Conservation (phyloP, 2,329 filamentous ascomycete species). For the Cladophialophora psammophila region DNA sequence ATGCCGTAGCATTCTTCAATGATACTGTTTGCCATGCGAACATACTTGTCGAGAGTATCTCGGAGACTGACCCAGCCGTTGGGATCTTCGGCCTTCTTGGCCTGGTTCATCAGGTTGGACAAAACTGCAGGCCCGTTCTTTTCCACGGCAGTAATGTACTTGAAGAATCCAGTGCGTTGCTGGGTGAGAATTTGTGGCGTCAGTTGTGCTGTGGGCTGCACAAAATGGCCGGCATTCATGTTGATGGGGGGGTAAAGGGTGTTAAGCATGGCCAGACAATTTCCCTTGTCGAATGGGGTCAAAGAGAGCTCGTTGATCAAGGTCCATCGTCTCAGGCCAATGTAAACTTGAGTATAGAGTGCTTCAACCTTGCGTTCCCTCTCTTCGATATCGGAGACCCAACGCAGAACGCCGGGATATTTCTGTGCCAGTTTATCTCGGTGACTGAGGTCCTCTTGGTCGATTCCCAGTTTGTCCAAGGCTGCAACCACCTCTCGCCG, state of each 20-base stretch:
- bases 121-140: constrained; percentile 62
- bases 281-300: constrained; percentile 68
- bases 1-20: constrained; percentile 66
- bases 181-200: constrained; percentile 60
- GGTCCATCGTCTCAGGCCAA: constrained; percentile 69
- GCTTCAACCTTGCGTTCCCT: constrained; percentile 61
- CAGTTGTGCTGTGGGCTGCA: constrained; percentile 60
- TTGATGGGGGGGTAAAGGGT: constrained; percentile 67
- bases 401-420: constrained; percentile 63
- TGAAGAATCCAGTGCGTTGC: constrained; percentile 69
- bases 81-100: constrained; percentile 58
- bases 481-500: constrained; percentile 65
- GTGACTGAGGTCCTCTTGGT: constrained; percentile 57
- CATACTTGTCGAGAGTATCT: constrained; percentile 64
- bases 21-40: constrained; percentile 65
- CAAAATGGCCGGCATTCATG: constrained; percentile 46
- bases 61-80: constrained; percentile 63
- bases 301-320: constrained; percentile 71
- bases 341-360: constrained; percentile 67
- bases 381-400: constrained; percentile 61
- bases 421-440: constrained; percentile 58
- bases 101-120: constrained; percentile 60
- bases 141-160: constrained; percentile 66
- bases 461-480: constrained; percentile 63
- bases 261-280: constrained; percentile 73